Evolutionary conservation across 2,329 filamentous ascomycete genomes (phyloP).

Genomic region (Trichophyton rubrum): DNA sequence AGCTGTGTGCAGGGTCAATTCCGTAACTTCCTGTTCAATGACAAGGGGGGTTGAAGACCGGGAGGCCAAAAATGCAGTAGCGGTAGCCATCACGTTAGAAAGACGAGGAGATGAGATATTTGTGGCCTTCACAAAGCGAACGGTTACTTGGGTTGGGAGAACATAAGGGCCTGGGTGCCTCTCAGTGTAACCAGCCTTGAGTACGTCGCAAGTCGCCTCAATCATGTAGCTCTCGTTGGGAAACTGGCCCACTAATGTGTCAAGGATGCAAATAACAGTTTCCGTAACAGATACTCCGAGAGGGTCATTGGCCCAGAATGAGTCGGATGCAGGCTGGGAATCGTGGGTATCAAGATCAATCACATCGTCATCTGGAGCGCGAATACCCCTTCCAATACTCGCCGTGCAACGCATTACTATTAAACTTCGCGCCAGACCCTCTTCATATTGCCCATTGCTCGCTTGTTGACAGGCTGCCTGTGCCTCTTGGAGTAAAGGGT

Average conservation of each 20-base stretch:
- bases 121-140: slow-evolving; percentile 30
- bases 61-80: slow-evolving; percentile 35
- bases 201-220: slow-evolving; percentile 34
- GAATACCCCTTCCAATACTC: slow-evolving; percentile 30
- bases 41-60: slow-evolving; percentile 25
- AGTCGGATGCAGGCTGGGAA: slow-evolving; percentile 20
- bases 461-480: slow-evolving; percentile 23
- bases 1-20: slow-evolving; percentile 29
- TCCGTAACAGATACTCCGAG: slow-evolving; percentile 22
- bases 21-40: slow-evolving; percentile 24
- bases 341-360: slow-evolving; percentile 23
- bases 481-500: slow-evolving; percentile 27
- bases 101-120: slow-evolving; percentile 19
- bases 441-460: slow-evolving; percentile 21
- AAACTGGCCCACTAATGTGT: slow-evolving; percentile 30
- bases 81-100: slow-evolving; percentile 32
- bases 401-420: slow-evolving; percentile 30
- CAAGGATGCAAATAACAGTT: slow-evolving; percentile 30
- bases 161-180: slow-evolving; percentile 30
- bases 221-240: slow-evolving; percentile 31
- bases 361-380: slow-evolving; percentile 25
- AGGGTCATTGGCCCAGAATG: slow-evolving; percentile 28
- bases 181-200: slow-evolving; percentile 37
- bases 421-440: slow-evolving; percentile 23
- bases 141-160: slow-evolving; percentile 30